Evolutionary conservation across 495 filamentous ascomycete genomes (phyloP), one percentile per base, ranked within the genome.

Genomic region (Neurospora sp.): DNA sequence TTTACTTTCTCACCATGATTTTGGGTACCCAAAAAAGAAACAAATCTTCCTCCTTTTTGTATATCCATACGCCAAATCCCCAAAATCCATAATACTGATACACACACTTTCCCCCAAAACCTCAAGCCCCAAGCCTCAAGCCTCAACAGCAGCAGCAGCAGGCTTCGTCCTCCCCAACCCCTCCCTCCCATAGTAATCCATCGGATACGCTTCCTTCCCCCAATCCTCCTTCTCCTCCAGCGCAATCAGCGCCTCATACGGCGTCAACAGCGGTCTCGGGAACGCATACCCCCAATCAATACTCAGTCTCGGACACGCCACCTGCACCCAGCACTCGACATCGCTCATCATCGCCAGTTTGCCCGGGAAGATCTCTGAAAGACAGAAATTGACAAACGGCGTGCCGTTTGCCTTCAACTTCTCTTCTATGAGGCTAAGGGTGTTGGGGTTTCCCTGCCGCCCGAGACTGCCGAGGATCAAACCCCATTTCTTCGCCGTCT

Each of bases 251-350:
- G 96, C 96, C 82, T 99, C 96, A 75, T 98, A 98, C 14, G 96
- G 95, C 69, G 94, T 98, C 78, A 99, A 79, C 75, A 99, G 78
- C 40, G 96, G 96, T 40, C 92, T 85, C 5, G 92, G 86, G 81
- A 99, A 99, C 16, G 96, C 96, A 84, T 98, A 99, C 0, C 96
- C 96, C 96, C 96, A 99, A 83, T 99, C 96, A 74, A 99, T 99
- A 80, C 94, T 97, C 78, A 99, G 78, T 38, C 96, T 82, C 9
- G 96, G 96, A 85, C 96, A 99, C 10, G 96, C 96, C 54, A 99
- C 93, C 82, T 99, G 96, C 41, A 98, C 94, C 96, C 96, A 99
- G 74, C 93, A 95, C 76, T 97, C 96, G 7, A 99, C 92, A 79
- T 98, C 94, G 37, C 79, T 77, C 93, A 99, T 97, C 84, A 95